phyloP scores from a whole-genome alignment of 2,329 filamentous ascomycete genomes.

The Colletotrichum australisinense region DNA sequence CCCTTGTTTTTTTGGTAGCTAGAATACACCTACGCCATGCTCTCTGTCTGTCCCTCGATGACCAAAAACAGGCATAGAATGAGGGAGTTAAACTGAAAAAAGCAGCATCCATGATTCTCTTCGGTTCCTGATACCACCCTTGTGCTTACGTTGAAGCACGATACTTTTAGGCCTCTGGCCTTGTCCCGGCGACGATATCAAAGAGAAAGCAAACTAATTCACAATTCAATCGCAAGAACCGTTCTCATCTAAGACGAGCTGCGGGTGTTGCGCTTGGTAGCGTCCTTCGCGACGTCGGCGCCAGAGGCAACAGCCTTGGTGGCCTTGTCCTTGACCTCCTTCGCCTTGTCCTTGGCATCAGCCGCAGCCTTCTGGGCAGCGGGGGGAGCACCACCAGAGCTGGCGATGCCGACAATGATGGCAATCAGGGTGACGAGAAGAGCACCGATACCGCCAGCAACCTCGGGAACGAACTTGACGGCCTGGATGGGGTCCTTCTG shows the following conservation, averaged over 20 bases:
- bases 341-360: conserved; percentile 76
- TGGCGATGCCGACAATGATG: conserved; percentile 75
- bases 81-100: conserved; percentile 31
- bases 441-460: conserved; percentile 83
- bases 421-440: conserved; percentile 77
- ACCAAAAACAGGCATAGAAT: conserved; percentile 28
- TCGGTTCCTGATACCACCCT: conserved; percentile 5
- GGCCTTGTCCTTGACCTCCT: conserved; percentile 81
- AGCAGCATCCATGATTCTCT: conserved; percentile 21
- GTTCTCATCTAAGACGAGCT: conserved; percentile 60
- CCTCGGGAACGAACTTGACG: conserved; percentile 90
- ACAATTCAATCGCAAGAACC: conserved; percentile 8
- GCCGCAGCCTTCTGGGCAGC: conserved; percentile 78
- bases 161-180: conserved; percentile 4
- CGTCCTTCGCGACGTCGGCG: conserved; percentile 82
- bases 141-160: conserved; percentile 6
- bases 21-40: conserved; percentile 36
- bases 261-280: conserved; percentile 69
- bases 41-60: conserved; percentile 26
- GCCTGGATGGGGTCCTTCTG: conserved; percentile 86
- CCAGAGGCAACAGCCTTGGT: conserved; percentile 68
- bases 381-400: conserved; percentile 70
- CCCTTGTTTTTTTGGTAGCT: conserved; percentile 19
- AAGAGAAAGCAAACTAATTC: conserved; percentile 33
- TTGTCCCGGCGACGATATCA: conserved; percentile 14